Conservation (phyloP, 208 protist genomes). For the Crithidia bombi region DNA sequence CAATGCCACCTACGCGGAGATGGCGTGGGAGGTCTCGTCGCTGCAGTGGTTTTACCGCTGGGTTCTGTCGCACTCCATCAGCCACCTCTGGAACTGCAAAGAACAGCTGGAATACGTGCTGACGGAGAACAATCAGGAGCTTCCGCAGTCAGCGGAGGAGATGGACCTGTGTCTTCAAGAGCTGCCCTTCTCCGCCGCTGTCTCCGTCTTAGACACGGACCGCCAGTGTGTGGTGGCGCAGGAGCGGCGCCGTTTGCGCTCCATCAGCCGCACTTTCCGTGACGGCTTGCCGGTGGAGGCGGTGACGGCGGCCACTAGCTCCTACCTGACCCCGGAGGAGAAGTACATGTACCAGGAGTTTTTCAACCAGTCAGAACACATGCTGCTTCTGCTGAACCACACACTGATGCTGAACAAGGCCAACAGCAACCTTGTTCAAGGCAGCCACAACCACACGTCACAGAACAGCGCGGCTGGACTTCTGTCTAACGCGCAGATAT, state of each 20-base stretch:
- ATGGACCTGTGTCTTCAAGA: conserved; percentile 48
- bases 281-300: conserved; percentile 53
- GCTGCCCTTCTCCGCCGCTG: conserved; percentile 64
- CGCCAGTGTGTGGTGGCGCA: conserved; percentile 65
- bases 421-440: conserved; percentile 7
- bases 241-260: conserved; percentile 75
- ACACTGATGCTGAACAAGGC: conserved; percentile 48
- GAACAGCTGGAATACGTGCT: conserved; percentile 87
- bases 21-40: conserved; percentile 74
- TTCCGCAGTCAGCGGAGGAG: conserved; percentile 57
- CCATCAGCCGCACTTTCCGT: conserved; percentile 69
- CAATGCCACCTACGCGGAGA: conserved; percentile 55
- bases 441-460: not conserved
- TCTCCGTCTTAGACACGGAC: conserved; percentile 68
- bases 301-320: conserved; percentile 66
- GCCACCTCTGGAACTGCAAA: conserved; percentile 65
- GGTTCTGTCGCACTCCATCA: conserved; percentile 83
- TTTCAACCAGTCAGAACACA: conserved; percentile 86
- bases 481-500: conserved; percentile 19
- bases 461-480: not conserved
- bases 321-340: conserved; percentile 77
- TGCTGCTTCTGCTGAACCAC: conserved; percentile 67
- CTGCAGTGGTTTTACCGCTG: conserved; percentile 87
- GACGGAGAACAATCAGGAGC: conserved; percentile 37
- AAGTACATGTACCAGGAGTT: conserved; percentile 90